Evolutionary conservation across 257 asterid species (phyloP), one percentile per base, ranked within the genome.

Genomic region (Galeopsis tetrahit): DNA sequence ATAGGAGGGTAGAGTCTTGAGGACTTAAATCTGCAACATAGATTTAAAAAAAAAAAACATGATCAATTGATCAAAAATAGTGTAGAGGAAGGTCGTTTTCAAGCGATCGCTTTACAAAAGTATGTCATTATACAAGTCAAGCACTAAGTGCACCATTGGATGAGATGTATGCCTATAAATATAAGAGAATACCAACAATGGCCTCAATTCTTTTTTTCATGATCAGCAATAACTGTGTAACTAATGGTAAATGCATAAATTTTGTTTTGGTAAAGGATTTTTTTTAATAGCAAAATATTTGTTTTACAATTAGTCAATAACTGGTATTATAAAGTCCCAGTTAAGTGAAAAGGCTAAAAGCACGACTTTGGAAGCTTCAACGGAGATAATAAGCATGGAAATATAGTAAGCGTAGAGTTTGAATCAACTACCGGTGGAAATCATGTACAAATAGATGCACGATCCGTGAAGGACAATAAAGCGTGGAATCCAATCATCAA

Each of bases 401-500:
- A 13, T 69, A 58, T 10, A 11, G 43, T 34, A 56, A 70, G 49
- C 3, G 39, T 32, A 57, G 10, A 71, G 56, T 77, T 28, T 31
- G 56, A 63, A 71, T 48, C 56, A 15, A 65, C 63, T 84, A 92
- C 99, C 98, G 6, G 93, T 86, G 61, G 98, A 82, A 7, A 66
- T 74, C 89, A 81, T 76, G 70, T 88, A 94, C 75, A 94, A 72
- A 59, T 72, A 93, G 69, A 93, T 76, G 74, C 89, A 86, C 4
- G 89, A 81, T 65, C 96, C 97, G 13, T 90, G 98, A 75, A 93
- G 97, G 68, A 93, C 95, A 64, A 93, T 80, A 78, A 93, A 93
- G 74, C 96, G 96, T 58, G 95, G 98, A 79, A 90, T 83, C 98
- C 98, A 90, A 78, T 93, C 98, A 69, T 93, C 96, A 78, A 93